A percentile compares a stretch with the other conserved stretches of the same genome.
Conservation (phyloP, 1,284 basidiomycete genomes). For the Trametes hirsuta region DNA sequence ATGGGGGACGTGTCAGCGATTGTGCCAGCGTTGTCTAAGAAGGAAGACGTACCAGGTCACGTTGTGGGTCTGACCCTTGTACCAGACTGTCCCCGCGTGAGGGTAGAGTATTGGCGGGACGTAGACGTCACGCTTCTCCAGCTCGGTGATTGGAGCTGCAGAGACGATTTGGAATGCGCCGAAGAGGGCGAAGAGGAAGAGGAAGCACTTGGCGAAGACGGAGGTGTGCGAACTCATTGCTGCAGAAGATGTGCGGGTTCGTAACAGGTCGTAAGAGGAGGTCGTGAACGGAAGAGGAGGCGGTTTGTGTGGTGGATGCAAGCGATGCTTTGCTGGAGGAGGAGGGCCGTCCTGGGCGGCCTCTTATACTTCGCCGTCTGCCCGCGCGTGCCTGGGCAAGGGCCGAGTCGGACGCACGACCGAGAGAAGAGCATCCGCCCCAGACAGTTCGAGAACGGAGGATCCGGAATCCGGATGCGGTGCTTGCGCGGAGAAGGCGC, state of each 20-base stretch:
- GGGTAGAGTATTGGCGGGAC: conserved; percentile 44
- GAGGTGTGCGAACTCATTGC: conserved; percentile 11
- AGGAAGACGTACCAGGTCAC: conserved; percentile 45
- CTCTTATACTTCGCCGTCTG: too few species aligned
- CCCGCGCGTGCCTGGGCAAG: too few species aligned
- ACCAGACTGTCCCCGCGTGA: conserved; percentile 39
- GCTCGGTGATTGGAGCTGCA: conserved; percentile 8
- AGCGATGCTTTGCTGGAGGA: conserved; percentile 4
- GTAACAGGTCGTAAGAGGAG: conserved; percentile 6
- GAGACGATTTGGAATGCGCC: conserved; percentile 11
- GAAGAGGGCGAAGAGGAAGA: conserved; percentile 24
- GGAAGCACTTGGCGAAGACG: conserved; percentile 15
- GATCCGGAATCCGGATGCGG: too few species aligned
- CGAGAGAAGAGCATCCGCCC: too few species aligned
- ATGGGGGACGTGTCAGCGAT: too few species aligned
- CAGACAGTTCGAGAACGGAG: too few species aligned
- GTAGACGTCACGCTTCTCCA: conserved; percentile 43
- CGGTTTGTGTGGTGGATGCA: neutral
- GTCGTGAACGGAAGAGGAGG: neutral
- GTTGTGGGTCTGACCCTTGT: conserved; percentile 38
- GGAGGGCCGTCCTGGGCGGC: too few species aligned
- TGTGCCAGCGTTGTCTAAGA: too few species aligned
- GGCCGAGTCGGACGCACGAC: too few species aligned
- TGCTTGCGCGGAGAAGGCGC: too few species aligned
- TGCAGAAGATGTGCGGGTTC: conserved; percentile 2